Evolutionary conservation across 192 early-diverging fungal genomes (phyloP).

Genomic region (Coemansia sp.): DNA sequence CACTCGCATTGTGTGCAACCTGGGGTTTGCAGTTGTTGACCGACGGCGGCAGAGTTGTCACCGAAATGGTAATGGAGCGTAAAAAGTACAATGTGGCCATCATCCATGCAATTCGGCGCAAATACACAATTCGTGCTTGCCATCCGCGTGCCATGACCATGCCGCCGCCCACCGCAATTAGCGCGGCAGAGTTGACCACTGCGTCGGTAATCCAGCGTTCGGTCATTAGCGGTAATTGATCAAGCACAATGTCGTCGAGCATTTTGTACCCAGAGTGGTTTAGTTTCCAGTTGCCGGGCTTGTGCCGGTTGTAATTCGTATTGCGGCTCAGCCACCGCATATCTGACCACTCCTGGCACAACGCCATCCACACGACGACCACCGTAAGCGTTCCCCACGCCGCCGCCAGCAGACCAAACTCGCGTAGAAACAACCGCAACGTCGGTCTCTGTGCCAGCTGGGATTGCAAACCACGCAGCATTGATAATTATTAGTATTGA

Average conservation of each 20-base stretch:
- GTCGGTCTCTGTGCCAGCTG: conserved; percentile 31
- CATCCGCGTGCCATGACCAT: conserved; percentile 27
- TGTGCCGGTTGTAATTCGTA: neutral
- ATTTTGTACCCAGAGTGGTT: neutral
- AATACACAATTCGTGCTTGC: conserved; percentile 44
- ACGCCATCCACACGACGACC: conserved; percentile 36
- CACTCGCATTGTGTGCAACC: conserved; percentile 11
- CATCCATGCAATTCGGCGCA: conserved; percentile 57
- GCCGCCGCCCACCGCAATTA: conserved; percentile 18
- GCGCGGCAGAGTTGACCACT: conserved; percentile 21
- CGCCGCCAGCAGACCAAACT: conserved; percentile 9
- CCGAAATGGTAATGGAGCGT: conserved; percentile 57
- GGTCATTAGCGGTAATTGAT: conserved; percentile 11
- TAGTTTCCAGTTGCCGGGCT: neutral
- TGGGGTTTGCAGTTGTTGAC: conserved; percentile 20
- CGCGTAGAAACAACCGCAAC: conserved; percentile 9
- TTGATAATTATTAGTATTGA: neutral
- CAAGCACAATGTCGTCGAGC: conserved; percentile 28
- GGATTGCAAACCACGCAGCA: conserved; percentile 23
- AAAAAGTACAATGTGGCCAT: conserved; percentile 56
- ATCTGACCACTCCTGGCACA: conserved; percentile 51
- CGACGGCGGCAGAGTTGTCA: conserved; percentile 58
- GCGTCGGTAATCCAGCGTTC: conserved; percentile 21
- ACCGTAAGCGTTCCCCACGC: conserved; percentile 15
- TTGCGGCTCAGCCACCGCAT: conserved; percentile 29